Base-by-base conservation (phyloP, 2,329 filamentous ascomycete genomes). In the Exophiala dermatitidis region DNA sequence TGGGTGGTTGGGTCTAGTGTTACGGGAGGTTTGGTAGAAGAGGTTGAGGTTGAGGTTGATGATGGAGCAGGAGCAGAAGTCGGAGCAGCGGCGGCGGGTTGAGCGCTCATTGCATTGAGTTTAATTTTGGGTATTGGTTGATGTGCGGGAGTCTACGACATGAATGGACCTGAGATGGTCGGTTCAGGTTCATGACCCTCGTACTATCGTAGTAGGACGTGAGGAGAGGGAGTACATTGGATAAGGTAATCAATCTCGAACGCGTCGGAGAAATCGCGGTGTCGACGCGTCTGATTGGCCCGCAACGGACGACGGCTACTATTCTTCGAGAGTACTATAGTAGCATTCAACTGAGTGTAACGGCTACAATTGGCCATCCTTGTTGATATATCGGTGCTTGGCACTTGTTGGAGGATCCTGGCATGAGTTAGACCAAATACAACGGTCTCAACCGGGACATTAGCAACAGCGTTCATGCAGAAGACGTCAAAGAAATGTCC, bases 1-100 rank as follows among this genome's bases (percentile, higher is more conserved):
- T 69, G 48, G 62, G 70, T 28, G 73, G 71, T 55, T 67, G 70
- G 28, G 65, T 68, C 53, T 55, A 61, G 30, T 38, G 61, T 57
- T 47, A 65, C 61, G 50, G 65, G 63, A 48, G 59, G 71, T 67
- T 47, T 54, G 42, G 52, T 36, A 2, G 60, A 56, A 37, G 53
- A 46, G 2, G 19, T 19, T 42, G 58, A 3, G 53, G 67, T 68
- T 26, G 64, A 60, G 41, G 68, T 68, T 59, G 68, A 71, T 41
- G 65, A 64, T 32, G 62, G 64, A 44, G 26, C 57, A 36, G 8
- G 33, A 32, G 19, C 53, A 10, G 4, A 5, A 4, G 9, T 42
- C 30, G 42, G 5, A 5, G 42, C 5, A 5, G 29, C 2, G 5
- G 42, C 4, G 12, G 42, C 30, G 28, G 42, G 42, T 3, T 30